Conservation (phyloP, 2,329 filamentous ascomycete species). For the Hirsutella minnesotensis region DNA sequence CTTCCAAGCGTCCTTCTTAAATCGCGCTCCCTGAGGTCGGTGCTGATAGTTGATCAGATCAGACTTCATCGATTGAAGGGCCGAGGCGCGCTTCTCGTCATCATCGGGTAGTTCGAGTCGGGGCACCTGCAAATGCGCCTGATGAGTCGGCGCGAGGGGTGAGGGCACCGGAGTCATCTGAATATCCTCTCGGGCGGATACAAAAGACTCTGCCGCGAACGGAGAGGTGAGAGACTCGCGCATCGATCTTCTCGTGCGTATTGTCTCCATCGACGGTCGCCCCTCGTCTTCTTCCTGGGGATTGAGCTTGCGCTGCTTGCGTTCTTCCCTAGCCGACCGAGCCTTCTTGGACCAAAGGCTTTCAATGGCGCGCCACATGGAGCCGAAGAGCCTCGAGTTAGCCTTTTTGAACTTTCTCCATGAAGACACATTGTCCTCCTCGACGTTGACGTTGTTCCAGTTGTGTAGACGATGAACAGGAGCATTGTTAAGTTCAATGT, state of each 20-base stretch:
- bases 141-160: slow-evolving; percentile 35
- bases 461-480: slow-evolving; percentile 80
- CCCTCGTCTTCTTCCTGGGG: slow-evolving; percentile 33
- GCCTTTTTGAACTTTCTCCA: slow-evolving; percentile 93
- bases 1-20: slow-evolving; percentile 93
- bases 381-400: slow-evolving; percentile 48
- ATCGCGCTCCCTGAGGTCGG: slow-evolving; percentile 59
- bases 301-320: slow-evolving; percentile 20
- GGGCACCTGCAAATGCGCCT: slow-evolving; percentile 22
- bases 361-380: slow-evolving; percentile 37
- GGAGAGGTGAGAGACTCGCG: slow-evolving; percentile 32
- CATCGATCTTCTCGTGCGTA: slow-evolving; percentile 20
- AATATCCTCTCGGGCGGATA: slow-evolving; percentile 57
- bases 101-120: slow-evolving; percentile 27
- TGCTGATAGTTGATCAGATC: slow-evolving; percentile 62
- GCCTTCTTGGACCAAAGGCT: slow-evolving; percentile 40
- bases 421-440: slow-evolving; percentile 69
- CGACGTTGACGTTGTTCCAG: slow-evolving; percentile 88
- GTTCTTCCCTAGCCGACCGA: slow-evolving; percentile 34
- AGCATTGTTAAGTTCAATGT: slow-evolving; percentile 92
- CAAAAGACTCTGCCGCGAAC: slow-evolving; percentile 41
- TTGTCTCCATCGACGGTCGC: slow-evolving; percentile 43
- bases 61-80: slow-evolving; percentile 34
- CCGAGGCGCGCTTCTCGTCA: slow-evolving; percentile 21
- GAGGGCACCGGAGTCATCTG: slow-evolving; percentile 95